Base-by-base conservation (phyloP, 2,329 filamentous ascomycete genomes). In the Alternaria rosae region DNA sequence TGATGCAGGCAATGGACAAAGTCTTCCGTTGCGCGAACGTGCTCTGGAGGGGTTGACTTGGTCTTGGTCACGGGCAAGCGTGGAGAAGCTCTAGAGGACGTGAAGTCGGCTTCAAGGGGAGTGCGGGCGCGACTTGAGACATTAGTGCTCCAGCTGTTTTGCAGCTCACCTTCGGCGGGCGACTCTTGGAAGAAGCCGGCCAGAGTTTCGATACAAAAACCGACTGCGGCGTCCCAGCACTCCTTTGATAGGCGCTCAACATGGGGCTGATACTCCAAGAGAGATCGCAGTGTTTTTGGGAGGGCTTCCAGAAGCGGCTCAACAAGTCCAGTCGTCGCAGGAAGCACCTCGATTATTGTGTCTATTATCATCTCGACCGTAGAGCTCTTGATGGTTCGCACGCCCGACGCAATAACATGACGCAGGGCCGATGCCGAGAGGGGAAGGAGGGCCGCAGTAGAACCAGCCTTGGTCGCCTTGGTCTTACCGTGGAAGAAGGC, bases 351-450 rank as follows among this genome's bases (percentile, higher is more conserved):
- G 4, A 88, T 89, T 63, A 98, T 90, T 79, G 97, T 93, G 66
- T 93, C 89, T 66, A 97, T 84, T 15, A 97, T 82, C 6, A 91
- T 88, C 69, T 90, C 86, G n/a, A 94, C 84, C 0, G 93, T 94
- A 76, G 93, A 96, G 62, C 85, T 83, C 72, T 89, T 91, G 65
- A 98, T 79, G 62, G 86, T 89, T 20, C 84, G 80, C 30, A 90
- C 83, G 21, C 92, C 91, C 56, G 90, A 86, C 66, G 91, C 88
- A 50, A 96, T 85, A 23, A 91, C 87, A 25, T 89, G 83, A 56
- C 92, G 89, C 59, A 98, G 80, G 8, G 90, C 89, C 48, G 88
- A 87, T 28, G 91, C 91, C 71, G 89, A 92, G 70, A 87, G 85
- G 56, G 86, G 84, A 11, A 99, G 84, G 25, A 91, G 87, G 3